A percentile compares a stretch with the other conserved stretches of the same genome.
phyloP scores from a whole-genome alignment of 1,284 basidiomycete genomes.

The Coniferiporia weirii region DNA sequence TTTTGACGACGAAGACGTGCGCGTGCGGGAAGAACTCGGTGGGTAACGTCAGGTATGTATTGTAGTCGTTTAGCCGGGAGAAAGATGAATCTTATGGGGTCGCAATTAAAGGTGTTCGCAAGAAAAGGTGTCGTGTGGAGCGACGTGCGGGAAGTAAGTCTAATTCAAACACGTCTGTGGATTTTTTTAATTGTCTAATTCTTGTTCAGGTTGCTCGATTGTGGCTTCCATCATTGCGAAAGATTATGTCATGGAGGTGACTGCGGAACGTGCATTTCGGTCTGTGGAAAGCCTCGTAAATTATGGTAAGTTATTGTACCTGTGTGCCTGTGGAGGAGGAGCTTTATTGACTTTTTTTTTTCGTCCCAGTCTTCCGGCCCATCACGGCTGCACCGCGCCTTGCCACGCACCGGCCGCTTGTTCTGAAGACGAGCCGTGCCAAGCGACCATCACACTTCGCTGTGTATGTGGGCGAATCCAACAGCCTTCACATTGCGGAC shows the following conservation, averaged over 20 bases:
- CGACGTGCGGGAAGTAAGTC: conserved; percentile 66
- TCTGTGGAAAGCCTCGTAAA: conserved; percentile 80
- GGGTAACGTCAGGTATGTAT: conserved; percentile 45
- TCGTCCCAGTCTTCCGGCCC: conserved; percentile 43
- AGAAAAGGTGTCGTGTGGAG: conserved; percentile 80
- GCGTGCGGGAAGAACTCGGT: conserved; percentile 84
- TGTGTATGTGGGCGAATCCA: conserved; percentile 82
- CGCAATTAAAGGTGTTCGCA: conserved; percentile 56
- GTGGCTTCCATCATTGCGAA: conserved; percentile 84
- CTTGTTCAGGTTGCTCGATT: conserved; percentile 52
- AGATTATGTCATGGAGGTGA: conserved; percentile 72
- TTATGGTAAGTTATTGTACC: conserved; percentile 53
- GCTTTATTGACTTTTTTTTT: not conserved
- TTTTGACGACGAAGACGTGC: conserved; percentile 72
- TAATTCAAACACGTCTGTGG: conserved; percentile 1
- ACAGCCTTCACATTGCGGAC: conserved; percentile 67
- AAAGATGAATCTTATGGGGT: not conserved
- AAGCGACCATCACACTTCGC: conserved; percentile 53
- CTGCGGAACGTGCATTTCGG: conserved; percentile 70
- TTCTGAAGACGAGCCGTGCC: conserved; percentile 74
- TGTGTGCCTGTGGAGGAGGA: not conserved
- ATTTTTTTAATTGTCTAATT: conserved; percentile 4
- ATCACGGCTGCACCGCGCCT: conserved; percentile 66
- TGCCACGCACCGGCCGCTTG: conserved; percentile 88
- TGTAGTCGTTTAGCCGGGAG: not conserved